These are phyloP conservation scores for Cystobasidium onofrii DNA, from an alignment of 768 basidiomycete species.

Conservation along the genomic window DNA sequence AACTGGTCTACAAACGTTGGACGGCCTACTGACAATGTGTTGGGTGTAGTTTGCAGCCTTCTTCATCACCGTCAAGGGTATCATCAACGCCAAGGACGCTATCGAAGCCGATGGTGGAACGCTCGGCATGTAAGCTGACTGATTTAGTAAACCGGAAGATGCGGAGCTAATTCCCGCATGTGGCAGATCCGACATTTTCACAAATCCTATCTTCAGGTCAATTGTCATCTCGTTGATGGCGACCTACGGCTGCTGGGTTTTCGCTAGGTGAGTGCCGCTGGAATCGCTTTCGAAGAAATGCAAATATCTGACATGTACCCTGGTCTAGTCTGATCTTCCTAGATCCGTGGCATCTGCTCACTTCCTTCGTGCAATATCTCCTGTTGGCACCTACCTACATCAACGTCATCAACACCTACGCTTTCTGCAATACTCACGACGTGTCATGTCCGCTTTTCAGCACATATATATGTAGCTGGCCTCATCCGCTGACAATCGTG, in stretches of 20 bases:
- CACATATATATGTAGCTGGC: too few relatives aligned
- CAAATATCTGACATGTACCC: background rate
- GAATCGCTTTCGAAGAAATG: conserved; percentile 46
- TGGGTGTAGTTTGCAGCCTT: conserved; percentile 61
- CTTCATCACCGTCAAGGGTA: conserved; percentile 72
- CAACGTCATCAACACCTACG: conserved; percentile 56
- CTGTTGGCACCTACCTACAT: conserved; percentile 92
- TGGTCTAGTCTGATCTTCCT: background rate
- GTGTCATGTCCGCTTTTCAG: background rate
- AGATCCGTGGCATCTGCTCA: conserved; percentile 96
- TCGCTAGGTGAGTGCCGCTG: conserved; percentile 76
- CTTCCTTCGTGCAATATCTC: conserved; percentile 84
- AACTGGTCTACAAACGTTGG: too few relatives aligned
- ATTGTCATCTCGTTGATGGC: conserved; percentile 77
- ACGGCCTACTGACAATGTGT: background rate
- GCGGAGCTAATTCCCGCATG: background rate
- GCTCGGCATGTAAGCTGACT: conserved; percentile 51
- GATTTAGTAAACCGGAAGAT: background rate
- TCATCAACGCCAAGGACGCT: conserved; percentile 53
- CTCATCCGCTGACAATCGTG: too few relatives aligned
- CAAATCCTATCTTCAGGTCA: conserved; percentile 55
- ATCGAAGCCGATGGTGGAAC: conserved; percentile 48
- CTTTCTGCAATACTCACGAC: conserved; percentile 32
- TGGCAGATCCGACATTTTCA: conserved; percentile 8
- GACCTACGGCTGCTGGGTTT: conserved; percentile 78